Evolutionary conservation across 352 stramenopile genomes (phyloP), one percentile per base, ranked within the genome.

Genomic region (Phytophthora pini): DNA sequence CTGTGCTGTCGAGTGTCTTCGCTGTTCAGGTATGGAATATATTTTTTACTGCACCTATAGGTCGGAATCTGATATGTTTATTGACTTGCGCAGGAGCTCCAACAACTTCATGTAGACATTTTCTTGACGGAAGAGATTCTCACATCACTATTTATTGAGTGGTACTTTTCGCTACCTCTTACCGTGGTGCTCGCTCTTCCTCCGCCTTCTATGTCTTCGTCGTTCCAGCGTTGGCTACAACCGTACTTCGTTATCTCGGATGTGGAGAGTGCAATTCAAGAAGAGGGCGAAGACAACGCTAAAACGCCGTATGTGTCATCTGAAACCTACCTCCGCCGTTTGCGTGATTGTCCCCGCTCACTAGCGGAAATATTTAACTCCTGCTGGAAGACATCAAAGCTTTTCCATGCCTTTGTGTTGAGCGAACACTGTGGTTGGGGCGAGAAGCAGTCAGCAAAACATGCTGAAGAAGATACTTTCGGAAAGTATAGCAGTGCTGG

Each of bases 151-250:
- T 95, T 94, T 68, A 65, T 95, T 49, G 80, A 92, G 66, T 95
- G 87, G 87, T 95, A 82, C 50, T 94, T 90, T 52, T 79, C 79
- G n/a, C 75, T 94, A 17, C 84, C 87, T 40, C 66, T 92, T 1
- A 78, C 74, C 39, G 57, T 65, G 7, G 61, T 95, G 24, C 62
- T 95, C 12, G 61, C 77, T 4, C 74, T 95, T 13, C 80, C 83
- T 43, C 46, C 82, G 4, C 86, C 87, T 41, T 89, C 74, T 12
- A 65, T 79, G 22, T 93, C 83, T 43, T 95, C 85, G 27, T 82
- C 83, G 5, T 74, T 95, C 12, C 84, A 94, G 39, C 82, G 85
- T n/a, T 94, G 84, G 84, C 61, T 95, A 26, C 63, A 88, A 7
- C 73, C 87, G 8, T 84, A 84, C 56, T 80, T 94, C 31, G 65